Conservation (phyloP, 169 alveolate genomes). For the Cryptosporidium baileyi region DNA sequence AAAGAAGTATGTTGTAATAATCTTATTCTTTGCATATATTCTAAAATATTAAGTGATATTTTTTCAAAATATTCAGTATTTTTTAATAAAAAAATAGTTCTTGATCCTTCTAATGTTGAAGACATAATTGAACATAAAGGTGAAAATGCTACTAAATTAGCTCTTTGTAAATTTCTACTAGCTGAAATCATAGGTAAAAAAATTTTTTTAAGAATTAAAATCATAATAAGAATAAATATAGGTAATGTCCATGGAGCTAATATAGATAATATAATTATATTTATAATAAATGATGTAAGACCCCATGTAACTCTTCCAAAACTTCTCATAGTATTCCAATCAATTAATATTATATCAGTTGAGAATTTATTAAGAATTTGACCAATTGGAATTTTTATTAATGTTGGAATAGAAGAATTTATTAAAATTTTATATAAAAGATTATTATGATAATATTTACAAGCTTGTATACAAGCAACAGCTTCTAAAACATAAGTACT, state of each 20-base stretch:
- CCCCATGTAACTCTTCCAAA: constrained; percentile 69
- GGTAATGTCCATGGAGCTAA: constrained; percentile 70
- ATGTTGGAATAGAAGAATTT: constrained; percentile 39
- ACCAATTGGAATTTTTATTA: constrained; percentile 40
- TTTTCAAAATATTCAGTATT: constrained; percentile 41
- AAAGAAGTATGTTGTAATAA: constrained; percentile 38
- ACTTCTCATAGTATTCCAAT: constrained; percentile 60
- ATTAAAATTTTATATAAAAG: constrained; percentile 1
- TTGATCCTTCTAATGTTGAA: constrained; percentile 48
- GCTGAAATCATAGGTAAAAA: constrained; percentile 52
- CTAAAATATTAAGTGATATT: constrained; percentile 6
- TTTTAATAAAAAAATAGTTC: constrained; percentile 39
- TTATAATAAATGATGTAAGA: constrained; percentile 6
- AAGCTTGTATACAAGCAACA: constrained; percentile 55
- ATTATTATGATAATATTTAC: constrained; percentile 40
- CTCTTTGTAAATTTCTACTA: constrained; percentile 45
- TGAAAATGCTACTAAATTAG: constrained; percentile 53
- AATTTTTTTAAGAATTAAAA: neutral
- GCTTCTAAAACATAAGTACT: constrained; percentile 17
- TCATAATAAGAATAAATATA: constrained; percentile 18
- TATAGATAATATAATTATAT: neutral
- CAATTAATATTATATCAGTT: constrained; percentile 28
- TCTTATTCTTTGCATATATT: constrained; percentile 59
- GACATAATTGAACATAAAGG: constrained; percentile 68
- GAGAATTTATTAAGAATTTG: constrained; percentile 49